These are phyloP conservation scores for Nevesoporus exiguus DNA, from an alignment of 768 basidiomycete species.

Conservation along the genomic window DNA sequence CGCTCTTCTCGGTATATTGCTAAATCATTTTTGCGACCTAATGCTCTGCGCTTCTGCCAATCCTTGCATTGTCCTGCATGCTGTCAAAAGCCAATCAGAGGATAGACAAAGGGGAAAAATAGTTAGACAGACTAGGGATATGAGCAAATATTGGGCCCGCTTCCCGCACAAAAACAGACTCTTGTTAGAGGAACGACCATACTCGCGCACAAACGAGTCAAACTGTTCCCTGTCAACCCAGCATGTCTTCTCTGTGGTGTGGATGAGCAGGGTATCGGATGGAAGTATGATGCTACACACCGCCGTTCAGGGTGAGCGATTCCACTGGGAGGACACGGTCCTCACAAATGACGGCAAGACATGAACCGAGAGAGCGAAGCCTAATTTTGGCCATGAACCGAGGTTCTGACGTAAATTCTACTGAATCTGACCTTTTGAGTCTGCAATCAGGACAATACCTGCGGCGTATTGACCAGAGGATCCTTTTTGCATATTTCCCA, in stretches of 20 bases:
- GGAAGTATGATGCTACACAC: not conserved
- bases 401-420: not conserved
- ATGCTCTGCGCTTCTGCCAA: not conserved
- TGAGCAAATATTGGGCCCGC: too few species aligned
- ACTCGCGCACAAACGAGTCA: not conserved
- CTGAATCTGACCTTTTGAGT: not conserved
- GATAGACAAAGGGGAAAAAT: not conserved
- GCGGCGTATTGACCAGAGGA: not conserved
- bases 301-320: not conserved
- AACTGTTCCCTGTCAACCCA: not conserved
- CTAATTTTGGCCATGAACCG: not conserved
- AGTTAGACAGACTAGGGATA: not conserved
- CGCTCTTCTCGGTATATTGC: not conserved
- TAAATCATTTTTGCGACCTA: not conserved
- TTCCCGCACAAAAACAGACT: not conserved
- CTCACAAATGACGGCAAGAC: not conserved
- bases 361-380: not conserved
- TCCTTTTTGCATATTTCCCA: not conserved
- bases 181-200: not conserved
- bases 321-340: not conserved
- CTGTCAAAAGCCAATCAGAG: not conserved
- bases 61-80: not conserved
- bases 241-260: not conserved
- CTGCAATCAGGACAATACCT: constrained; percentile 9
- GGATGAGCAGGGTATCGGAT: not conserved